These are phyloP conservation scores for Xylaria cubensis DNA, from an alignment of 495 filamentous ascomycete genomes.

Conservation along the genomic window DNA sequence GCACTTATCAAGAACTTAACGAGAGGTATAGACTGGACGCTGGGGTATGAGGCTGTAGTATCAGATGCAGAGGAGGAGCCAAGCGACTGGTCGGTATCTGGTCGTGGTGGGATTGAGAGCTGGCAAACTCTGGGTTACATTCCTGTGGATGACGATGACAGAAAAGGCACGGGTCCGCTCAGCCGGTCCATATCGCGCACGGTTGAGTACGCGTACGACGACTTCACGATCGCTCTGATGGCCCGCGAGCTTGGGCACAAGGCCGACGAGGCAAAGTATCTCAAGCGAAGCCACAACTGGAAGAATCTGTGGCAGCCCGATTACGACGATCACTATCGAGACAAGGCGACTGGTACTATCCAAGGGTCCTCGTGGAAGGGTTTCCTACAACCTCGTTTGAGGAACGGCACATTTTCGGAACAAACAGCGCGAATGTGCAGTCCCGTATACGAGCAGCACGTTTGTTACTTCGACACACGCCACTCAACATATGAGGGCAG, in stretches of 20 bases:
- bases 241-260: constrained; percentile 59
- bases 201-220: constrained; percentile 77
- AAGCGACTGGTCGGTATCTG: constrained; percentile 65
- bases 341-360: constrained; percentile 32
- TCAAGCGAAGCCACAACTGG: constrained; percentile 63
- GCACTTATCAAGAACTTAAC: constrained; percentile 70
- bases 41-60: constrained; percentile 71
- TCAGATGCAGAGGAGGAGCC: constrained; percentile 76
- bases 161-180: constrained; percentile 62
- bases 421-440: constrained; percentile 73
- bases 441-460: constrained; percentile 50
- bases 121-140: constrained; percentile 70
- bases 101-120: constrained; percentile 67
- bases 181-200: constrained; percentile 70
- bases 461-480: constrained; percentile 62
- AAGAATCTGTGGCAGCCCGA: constrained; percentile 58
- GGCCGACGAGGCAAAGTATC: constrained; percentile 61
- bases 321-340: constrained; percentile 45
- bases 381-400: constrained; percentile 70
- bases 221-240: constrained; percentile 65
- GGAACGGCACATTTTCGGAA: constrained; percentile 69
- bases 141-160: constrained; percentile 65
- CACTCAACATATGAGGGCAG: constrained; percentile 75
- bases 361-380: constrained; percentile 61
- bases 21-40: constrained; percentile 67